Evolutionary conservation across 257 asterid species (phyloP).

Genomic region (Parsonsia alboflavescens): DNA sequence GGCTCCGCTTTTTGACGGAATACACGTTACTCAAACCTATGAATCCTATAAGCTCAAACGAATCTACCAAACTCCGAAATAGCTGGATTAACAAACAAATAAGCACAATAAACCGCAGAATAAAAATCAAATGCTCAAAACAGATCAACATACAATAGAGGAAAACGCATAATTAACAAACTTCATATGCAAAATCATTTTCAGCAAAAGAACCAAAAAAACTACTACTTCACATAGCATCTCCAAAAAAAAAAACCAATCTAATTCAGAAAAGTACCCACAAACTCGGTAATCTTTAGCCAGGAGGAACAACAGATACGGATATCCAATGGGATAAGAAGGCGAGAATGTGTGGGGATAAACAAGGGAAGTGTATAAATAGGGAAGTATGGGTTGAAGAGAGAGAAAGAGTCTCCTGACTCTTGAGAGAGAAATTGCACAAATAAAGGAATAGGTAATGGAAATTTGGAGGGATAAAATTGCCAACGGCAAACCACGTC

Average conservation of each 20-base stretch:
- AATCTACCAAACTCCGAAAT: not conserved
- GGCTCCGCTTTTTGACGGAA: not conserved
- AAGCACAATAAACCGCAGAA: not conserved
- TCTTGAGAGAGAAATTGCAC: not conserved
- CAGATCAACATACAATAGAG: not conserved
- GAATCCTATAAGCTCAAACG: not conserved
- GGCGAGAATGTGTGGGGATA: not conserved
- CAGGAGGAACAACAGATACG: not conserved
- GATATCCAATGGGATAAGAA: conserved; percentile 6
- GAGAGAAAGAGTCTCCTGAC: not conserved
- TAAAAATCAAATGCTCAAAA: not conserved
- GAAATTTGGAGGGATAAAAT: not conserved
- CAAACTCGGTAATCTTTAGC: not conserved
- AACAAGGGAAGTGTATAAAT: not conserved
- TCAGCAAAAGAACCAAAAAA: not conserved
- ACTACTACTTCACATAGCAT: not conserved
- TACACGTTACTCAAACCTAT: not conserved
- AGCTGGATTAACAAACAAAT: not conserved
- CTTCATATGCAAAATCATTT: not conserved
- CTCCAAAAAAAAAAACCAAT: not conserved
- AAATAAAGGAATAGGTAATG: not conserved
- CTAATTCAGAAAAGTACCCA: not conserved
- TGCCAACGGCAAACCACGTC: conserved; percentile 10
- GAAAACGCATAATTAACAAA: not conserved
- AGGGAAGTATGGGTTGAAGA: not conserved